These are phyloP conservation scores for Raphanus sativus DNA, from an alignment of 345 rosid genomes.

Conservation along the genomic window DNA sequence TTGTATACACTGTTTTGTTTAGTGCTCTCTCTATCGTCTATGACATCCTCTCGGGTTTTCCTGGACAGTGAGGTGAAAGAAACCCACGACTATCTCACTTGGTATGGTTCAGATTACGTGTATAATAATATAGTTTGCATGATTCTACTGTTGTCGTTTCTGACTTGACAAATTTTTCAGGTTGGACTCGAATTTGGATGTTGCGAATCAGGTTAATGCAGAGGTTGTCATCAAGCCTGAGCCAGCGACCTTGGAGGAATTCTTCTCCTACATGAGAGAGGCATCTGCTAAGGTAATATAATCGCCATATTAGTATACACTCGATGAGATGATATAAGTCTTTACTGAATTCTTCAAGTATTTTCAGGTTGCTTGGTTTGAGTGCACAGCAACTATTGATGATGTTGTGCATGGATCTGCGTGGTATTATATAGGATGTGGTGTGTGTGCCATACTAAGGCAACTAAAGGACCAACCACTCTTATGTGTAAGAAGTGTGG, in stretches of 20 bases:
- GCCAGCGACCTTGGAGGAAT: background rate
- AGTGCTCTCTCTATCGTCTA: background rate
- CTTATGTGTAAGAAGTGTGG: too few relatives aligned
- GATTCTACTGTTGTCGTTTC: too few relatives aligned
- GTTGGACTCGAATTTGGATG: background rate
- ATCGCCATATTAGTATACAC: too few relatives aligned
- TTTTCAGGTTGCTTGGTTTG: background rate
- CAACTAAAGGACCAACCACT: too few relatives aligned
- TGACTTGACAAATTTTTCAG: background rate
- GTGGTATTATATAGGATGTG: too few relatives aligned
- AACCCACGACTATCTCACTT: background rate
- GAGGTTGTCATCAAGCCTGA: background rate
- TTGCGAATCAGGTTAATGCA: background rate
- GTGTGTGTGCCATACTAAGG: too few relatives aligned
- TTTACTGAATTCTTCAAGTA: too few relatives aligned
- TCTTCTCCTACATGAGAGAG: background rate
- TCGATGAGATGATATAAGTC: too few relatives aligned
- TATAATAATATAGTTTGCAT: too few relatives aligned
- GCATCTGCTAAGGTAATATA: background rate
- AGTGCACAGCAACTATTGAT: background rate
- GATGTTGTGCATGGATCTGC: background rate
- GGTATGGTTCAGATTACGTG: too few relatives aligned
- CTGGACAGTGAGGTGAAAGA: background rate
- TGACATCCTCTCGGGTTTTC: background rate
- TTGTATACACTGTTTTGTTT: too few relatives aligned